Evolutionary conservation across 495 filamentous ascomycete species (phyloP), one percentile per base, ranked within the genome.

Genomic region (Hypoxylon fuscum): DNA sequence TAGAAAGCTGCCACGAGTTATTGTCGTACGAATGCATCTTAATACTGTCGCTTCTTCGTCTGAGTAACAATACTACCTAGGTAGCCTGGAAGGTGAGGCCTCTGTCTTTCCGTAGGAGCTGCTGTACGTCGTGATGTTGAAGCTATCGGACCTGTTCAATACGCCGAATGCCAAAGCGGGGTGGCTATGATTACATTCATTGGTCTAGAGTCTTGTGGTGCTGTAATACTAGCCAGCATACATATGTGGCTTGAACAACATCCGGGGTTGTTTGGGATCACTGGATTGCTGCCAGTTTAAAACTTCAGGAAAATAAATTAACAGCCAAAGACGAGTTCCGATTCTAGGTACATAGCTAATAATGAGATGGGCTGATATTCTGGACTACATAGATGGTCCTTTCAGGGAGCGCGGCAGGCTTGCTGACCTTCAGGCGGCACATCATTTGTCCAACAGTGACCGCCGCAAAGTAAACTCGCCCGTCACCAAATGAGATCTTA

Each of bases 31-130:
- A 29, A 27, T 52, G 25, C 20, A 40, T 51, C 42, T 35, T 20
- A 44, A 54, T 25, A 38, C 37, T 49, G 21, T 38, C 15, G 17
- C 51, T 18, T 54, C 44, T 29, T 50, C 17, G 17, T 9, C 17
- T 41, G 11, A 0, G 17, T 49, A 25, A 15, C 43, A 54, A 64
- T 56, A 18, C 40, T n/a, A n/a, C n/a, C n/a, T 31, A 54, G 12
- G 42, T 49, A 50, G 54, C 40, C 34, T 34, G 40, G 41, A 31
- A 54, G 29, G 49, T 29, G 54, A 43, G 47, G 59, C 32, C 32
- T 56, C 14, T 27, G 32, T 51, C 47, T 31, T 50, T 31, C 21
- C 29, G 35, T 11, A 44, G 35, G 9, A 44, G 40, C 18, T 44
- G 21, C 38, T 43, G 41, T 51, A 35, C 32, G 11, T 10, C 10